Percentiles rank a stretch among this genome's conserved stretches.
phyloP scores from a whole-genome alignment of 2,329 filamentous ascomycete species.

The Claviceps sorghi region DNA sequence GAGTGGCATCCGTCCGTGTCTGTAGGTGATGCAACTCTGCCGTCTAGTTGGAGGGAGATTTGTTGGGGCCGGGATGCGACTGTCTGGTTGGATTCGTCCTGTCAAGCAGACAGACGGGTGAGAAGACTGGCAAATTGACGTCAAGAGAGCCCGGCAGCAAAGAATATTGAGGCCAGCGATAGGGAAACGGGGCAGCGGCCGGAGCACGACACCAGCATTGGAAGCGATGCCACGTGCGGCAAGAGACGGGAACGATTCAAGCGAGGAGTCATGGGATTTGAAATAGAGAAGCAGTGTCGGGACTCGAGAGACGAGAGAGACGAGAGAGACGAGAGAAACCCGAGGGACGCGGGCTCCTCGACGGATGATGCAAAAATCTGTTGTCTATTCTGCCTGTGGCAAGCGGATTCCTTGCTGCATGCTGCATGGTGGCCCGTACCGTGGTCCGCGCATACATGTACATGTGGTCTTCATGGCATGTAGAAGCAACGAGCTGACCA shows the following conservation, averaged over 20 bases:
- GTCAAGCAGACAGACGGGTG: not conserved
- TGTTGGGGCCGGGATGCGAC: constrained; percentile 1
- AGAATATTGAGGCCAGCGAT: not conserved
- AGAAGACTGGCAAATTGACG: not conserved
- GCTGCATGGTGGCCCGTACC: constrained; percentile 1
- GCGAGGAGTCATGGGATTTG: not conserved
- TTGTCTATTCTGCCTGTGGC: not conserved
- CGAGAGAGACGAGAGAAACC: too few species aligned
- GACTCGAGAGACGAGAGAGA: not conserved
- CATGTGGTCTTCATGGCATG: not conserved
- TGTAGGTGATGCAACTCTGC: constrained; percentile 6
- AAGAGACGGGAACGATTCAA: not conserved
- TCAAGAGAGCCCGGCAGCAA: not conserved
- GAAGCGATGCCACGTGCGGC: not conserved
- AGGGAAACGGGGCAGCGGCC: not conserved
- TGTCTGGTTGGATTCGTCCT: not conserved
- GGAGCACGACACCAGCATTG: not conserved
- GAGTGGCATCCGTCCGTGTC: constrained; percentile 4
- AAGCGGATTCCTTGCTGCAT: constrained; percentile 1
- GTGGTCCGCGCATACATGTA: not conserved
- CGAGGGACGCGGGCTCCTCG: constrained; percentile 1
- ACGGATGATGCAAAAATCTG: not conserved
- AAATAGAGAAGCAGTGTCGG: not conserved
- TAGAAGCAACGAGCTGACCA: not conserved
- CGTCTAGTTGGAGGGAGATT: constrained; percentile 2